phyloP scores from a whole-genome alignment of 768 basidiomycete species.

The Termitomyces sp. region DNA sequence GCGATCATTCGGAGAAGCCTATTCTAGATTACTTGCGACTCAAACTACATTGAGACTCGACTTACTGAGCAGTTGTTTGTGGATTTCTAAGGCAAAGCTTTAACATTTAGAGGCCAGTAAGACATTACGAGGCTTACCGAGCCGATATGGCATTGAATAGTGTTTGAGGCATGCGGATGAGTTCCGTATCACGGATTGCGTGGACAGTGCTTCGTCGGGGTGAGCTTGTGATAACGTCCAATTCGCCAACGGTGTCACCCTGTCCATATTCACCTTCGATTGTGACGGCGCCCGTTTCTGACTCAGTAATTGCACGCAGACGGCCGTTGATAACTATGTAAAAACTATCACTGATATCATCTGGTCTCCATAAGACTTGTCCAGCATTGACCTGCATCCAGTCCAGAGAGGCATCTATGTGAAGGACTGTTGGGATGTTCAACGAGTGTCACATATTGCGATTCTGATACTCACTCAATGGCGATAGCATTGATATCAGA shows the following conservation, averaged over 20 bases:
- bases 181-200: conserved; percentile 96
- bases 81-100: conserved; percentile 51
- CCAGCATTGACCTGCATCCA: conserved; percentile 98
- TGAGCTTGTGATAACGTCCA: conserved; percentile 94
- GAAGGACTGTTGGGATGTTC: conserved; percentile 56
- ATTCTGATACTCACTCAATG: conserved; percentile 59
- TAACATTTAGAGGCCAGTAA: not conserved
- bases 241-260: conserved; percentile 94
- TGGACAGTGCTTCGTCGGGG: conserved; percentile 87
- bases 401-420: conserved; percentile 94
- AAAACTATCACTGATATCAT: conserved; percentile 90
- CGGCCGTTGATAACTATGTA: conserved; percentile 99
- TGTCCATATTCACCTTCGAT: conserved; percentile 95
- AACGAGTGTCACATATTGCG: not conserved
- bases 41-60: conserved; percentile 4
- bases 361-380: conserved; percentile 90
- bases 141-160: conserved; percentile 97
- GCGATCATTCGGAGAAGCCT: conserved; percentile 88
- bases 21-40: not conserved
- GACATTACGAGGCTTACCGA: conserved; percentile 36
- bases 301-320: conserved; percentile 82
- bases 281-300: conserved; percentile 66
- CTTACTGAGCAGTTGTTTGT: conserved; percentile 78
- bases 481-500: conserved; percentile 91
- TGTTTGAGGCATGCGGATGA: conserved; percentile 95